Evolutionary conservation across 768 basidiomycete genomes (phyloP).

Genomic region (Tephrocybe sp.): DNA sequence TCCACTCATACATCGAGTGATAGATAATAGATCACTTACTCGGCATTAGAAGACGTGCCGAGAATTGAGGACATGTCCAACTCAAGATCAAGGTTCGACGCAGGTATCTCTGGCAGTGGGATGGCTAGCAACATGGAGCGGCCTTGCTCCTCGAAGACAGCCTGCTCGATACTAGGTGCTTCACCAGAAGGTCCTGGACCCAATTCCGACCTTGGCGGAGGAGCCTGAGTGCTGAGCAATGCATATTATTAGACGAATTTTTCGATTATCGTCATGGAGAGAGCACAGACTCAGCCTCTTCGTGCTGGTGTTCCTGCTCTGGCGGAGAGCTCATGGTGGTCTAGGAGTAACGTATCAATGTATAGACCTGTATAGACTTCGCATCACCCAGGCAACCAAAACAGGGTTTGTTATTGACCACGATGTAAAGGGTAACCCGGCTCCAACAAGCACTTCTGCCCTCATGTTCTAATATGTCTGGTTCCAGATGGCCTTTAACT

Average conservation of each 20-base stretch:
- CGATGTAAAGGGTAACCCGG: not conserved
- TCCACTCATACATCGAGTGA: conserved; percentile 11
- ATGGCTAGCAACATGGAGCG: conserved; percentile 12
- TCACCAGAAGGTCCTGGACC: not conserved
- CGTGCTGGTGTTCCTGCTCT: conserved; percentile 13
- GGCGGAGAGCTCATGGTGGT: conserved; percentile 26
- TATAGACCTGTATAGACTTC: conserved; percentile 36
- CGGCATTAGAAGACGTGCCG: conserved; percentile 30
- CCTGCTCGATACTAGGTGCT: not conserved
- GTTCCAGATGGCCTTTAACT: conserved; percentile 18
- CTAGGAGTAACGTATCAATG: conserved; percentile 36
- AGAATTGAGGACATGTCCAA: conserved; percentile 45
- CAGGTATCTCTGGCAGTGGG: conserved; percentile 49
- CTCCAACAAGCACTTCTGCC: not conserved
- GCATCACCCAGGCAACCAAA: conserved; percentile 36
- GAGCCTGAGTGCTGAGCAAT: conserved; percentile 22
- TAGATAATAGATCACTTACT: conserved; percentile 42
- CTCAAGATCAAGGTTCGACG: conserved; percentile 41
- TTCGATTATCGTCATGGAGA: conserved; percentile 15
- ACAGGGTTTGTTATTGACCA: conserved; percentile 3
- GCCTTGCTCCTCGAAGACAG: not conserved
- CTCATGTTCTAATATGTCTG: not conserved
- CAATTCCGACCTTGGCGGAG: not conserved
- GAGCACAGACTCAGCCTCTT: conserved; percentile 34
- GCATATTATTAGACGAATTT: conserved; percentile 33